Base-by-base conservation (phyloP, 2,329 filamentous ascomycete species). In the Elsinoe arachidis region DNA sequence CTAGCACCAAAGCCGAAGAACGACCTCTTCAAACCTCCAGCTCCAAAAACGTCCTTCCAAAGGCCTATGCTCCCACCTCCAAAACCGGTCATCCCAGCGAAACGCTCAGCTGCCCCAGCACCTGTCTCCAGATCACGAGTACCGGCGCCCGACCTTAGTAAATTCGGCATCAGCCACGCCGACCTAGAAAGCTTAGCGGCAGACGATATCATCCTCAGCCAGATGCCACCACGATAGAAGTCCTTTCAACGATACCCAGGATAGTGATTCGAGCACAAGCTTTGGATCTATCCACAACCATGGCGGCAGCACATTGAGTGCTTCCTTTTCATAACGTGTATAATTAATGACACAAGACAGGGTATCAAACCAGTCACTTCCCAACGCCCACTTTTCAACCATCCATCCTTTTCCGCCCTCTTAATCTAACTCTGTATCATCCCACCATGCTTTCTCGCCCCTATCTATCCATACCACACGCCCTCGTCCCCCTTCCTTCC, bases 201-300 rank as follows among this genome's bases (percentile, higher is more conserved):
- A 19, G 67, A 70, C 39, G 68, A 70, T 37, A 56, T 71, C 11
- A 63, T 69, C 57, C 61, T 71, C 37, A 70, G 67, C 34, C 68
- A 71, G 14, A 51, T 51, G 46, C 46, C 46, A 10, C 26, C 23
- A 34, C 46, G 46, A 35, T 51, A 51, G 15, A 51, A 11, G 14
- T 2, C 12, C 3, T 6, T 17, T 26, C 21, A 5, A 19, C n/a
- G 46, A 51, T 51, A 51, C 46, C 46, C 46, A 34, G 30, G 46
- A 26, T 9, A 33, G 26, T 12, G n/a, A 19, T 15, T n/a, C 17
- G 10, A 51, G n/a, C 46, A 34, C 26, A 3, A 26, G 30, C n/a
- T 2, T 51, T 51, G 30, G 26, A 51, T 26, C 15, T 9, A 15
- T 21, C 3, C 41, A 46, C 41, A 51, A 26, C 2, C 26, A 51